Percentiles rank a stretch among this genome's conserved stretches.
These are phyloP conservation scores for Mycothermus thermophilus DNA, from an alignment of 495 filamentous ascomycete species.

Conservation along the genomic window DNA sequence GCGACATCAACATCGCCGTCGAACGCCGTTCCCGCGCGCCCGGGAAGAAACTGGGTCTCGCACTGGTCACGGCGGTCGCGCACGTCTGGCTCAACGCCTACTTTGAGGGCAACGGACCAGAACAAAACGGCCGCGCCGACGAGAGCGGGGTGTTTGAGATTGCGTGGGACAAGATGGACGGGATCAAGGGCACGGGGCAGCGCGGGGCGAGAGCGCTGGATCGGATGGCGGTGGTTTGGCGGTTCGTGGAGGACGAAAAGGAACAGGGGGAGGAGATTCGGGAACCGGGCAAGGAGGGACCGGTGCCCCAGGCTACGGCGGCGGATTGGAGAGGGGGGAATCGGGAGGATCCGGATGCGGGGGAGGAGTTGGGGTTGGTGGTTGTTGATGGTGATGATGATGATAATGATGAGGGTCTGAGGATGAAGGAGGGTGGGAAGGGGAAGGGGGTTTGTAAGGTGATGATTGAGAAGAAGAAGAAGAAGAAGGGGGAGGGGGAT, in stretches of 20 bases:
- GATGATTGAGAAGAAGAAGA: conserved; percentile 27
- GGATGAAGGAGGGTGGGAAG: conserved; percentile 40
- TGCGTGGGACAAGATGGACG: conserved; percentile 47
- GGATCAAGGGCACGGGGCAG: conserved; percentile 59
- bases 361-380: conserved; percentile 52
- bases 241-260: conserved; percentile 13
- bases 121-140: conserved; percentile 37
- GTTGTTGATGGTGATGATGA: no score
- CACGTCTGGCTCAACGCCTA: conserved; percentile 95
- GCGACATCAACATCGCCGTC: conserved; percentile 80
- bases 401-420: no score
- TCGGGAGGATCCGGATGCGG: conserved; percentile 27
- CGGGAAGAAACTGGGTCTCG: conserved; percentile 59
- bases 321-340: conserved; percentile 57
- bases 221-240: conserved; percentile 78
- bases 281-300: conserved; percentile 46
- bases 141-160: conserved; percentile 43
- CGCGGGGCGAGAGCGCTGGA: conserved; percentile 78
- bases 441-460: conserved; percentile 55
- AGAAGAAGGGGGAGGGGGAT: conserved; percentile 5
- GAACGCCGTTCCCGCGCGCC: conserved; percentile 60
- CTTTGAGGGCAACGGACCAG: conserved; percentile 71
- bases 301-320: conserved; percentile 50
- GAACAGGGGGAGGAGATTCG: conserved; percentile 5
- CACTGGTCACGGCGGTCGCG: conserved; percentile 83